These are phyloP conservation scores for Volvox carteri DNA, from an alignment of 163 green algal genomes.

Conservation along the genomic window DNA sequence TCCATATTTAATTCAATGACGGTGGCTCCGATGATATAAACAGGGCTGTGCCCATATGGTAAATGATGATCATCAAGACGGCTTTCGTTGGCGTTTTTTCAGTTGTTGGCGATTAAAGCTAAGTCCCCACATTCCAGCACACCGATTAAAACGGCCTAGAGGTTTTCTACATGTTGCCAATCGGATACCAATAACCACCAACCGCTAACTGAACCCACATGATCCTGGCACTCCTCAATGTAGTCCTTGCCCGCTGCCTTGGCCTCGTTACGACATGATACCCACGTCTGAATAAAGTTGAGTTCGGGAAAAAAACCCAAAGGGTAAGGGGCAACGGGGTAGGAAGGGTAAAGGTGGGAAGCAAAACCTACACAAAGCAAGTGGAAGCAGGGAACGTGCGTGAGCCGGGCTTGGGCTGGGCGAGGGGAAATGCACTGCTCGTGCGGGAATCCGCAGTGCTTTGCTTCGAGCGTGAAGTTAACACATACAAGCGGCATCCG, in stretches of 20 bases:
- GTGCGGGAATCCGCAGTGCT: too few relatives aligned
- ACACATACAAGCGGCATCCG: too few relatives aligned
- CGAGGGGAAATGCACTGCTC: too few relatives aligned
- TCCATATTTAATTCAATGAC: too few relatives aligned
- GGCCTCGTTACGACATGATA: conserved; percentile 17
- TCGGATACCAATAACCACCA: neutral
- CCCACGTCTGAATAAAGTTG: conserved; percentile 32
- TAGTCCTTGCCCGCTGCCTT: conserved; percentile 55
- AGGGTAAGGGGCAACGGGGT: neutral
- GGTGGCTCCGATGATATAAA: too few relatives aligned
- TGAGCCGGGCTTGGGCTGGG: neutral
- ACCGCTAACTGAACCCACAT: conserved; percentile 26
- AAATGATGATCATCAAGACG: too few relatives aligned
- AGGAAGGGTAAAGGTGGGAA: neutral
- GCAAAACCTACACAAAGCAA: too few relatives aligned
- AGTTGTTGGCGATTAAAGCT: neutral
- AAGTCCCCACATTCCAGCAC: neutral
- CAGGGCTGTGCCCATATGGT: too few relatives aligned
- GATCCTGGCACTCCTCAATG: conserved; percentile 50
- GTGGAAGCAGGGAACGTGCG: neutral
- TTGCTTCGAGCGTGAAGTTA: too few relatives aligned
- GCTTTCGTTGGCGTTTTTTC: neutral
- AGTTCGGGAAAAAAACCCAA: neutral
- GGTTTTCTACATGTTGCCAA: too few relatives aligned
- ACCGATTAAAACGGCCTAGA: neutral